A percentile compares a stretch with the other conserved stretches of the same genome.
Conservation (phyloP, 176 grass and related monocot species). For the Chrysopogon serrulatus region DNA sequence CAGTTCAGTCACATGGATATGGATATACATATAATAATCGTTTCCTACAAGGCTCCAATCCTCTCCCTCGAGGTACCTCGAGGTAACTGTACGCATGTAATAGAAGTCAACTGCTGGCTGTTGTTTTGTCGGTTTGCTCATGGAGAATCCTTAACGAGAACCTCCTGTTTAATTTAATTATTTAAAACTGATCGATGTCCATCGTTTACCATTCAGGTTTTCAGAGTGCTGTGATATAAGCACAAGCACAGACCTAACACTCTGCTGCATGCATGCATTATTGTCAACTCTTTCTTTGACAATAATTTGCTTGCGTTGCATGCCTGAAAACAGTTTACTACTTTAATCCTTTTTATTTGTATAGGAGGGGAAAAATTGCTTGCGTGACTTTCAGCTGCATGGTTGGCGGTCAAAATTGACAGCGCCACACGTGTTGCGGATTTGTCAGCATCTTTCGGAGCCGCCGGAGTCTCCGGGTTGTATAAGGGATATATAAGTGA, state of each 20-base stretch:
- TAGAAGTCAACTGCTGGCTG: not conserved
- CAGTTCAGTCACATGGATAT: too few relatives aligned
- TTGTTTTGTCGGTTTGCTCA: not conserved
- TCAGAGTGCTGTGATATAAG: not conserved
- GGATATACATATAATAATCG: too few relatives aligned
- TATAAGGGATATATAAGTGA: too few relatives aligned
- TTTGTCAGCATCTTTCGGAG: not conserved
- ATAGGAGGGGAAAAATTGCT: not conserved
- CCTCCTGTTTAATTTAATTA: not conserved
- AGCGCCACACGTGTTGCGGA: not conserved
- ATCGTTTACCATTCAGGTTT: not conserved
- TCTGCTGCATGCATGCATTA: not conserved
- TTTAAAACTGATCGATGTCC: not conserved
- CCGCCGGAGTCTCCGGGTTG: not conserved
- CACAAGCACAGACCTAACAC: not conserved
- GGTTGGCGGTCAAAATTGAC: constrained; percentile 8
- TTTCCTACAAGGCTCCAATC: too few relatives aligned
- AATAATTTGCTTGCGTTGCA: not conserved
- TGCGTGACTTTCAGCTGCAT: not conserved
- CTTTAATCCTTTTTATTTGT: not conserved
- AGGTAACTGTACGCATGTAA: not conserved
- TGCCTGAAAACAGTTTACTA: not conserved
- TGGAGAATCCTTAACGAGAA: not conserved
- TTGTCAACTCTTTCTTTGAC: not conserved
- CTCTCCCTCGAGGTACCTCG: too few relatives aligned